These are phyloP conservation scores for Fagopyrum tataricum DNA, from an alignment of 148 eudicot genomes.

Conservation along the genomic window DNA sequence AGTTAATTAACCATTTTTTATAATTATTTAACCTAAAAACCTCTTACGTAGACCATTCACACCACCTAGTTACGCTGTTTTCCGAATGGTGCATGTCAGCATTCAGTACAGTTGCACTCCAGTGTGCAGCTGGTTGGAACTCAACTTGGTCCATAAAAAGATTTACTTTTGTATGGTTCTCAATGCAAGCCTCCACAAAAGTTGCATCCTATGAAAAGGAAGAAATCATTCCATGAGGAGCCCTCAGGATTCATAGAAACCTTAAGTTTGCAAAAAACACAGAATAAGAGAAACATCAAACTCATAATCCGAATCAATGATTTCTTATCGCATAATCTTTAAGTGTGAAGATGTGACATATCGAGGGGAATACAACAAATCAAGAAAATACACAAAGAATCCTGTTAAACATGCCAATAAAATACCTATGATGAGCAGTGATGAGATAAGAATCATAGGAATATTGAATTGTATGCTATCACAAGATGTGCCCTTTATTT, in stretches of 20 bases:
- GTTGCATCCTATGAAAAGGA: conserved; percentile 63
- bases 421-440: not conserved
- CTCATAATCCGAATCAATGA: not conserved
- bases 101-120: conserved; percentile 67
- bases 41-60: conserved; percentile 9
- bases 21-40: not conserved
- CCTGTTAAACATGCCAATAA: not conserved
- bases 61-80: conserved; percentile 43
- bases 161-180: conserved; percentile 88
- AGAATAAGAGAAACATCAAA: not conserved
- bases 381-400: not conserved
- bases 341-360: not conserved
- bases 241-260: not conserved
- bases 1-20: not conserved
- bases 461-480: not conserved
- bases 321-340: not conserved
- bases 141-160: conserved; percentile 99
- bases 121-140: conserved; percentile 87
- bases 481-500: not conserved
- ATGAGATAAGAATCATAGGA: not conserved
- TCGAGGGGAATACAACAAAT: not conserved
- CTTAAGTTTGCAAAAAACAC: conserved; percentile 1
- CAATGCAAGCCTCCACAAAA: conserved; percentile 89
- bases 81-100: conserved; percentile 50
- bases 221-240: conserved; percentile 7